Base-by-base conservation (phyloP, 805 yeast species). In the Sungouiella blattae region DNA sequence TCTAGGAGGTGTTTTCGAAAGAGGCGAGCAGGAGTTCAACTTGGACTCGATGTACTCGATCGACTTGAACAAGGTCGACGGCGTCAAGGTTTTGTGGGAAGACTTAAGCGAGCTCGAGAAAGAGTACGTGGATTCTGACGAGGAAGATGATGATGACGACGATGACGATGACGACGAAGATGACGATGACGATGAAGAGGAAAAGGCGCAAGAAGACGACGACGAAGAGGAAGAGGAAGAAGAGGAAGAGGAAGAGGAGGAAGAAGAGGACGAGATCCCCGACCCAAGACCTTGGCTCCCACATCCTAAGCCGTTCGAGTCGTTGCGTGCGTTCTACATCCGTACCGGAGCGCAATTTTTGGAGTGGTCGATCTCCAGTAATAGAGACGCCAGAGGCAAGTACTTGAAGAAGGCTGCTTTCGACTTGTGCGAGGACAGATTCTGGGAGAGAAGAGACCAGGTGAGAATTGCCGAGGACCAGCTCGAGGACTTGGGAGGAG, bases 371-470 rank as follows among this genome's bases (percentile, higher is more conserved):
- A 84, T 88, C 46, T 82, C 93, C 4, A 84, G 82, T 54, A 84
- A 87, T 49, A 74, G 84, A 48, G 89, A 84, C 39, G 81, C 87
- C 11, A 77, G 95, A 52, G 98, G 96, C 35, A 91, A 91, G 58
- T 82, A 85, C 52, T 73, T 91, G 59, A 89, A 91, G 64, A 81
- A 83, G 36, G 83, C 86, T 28, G 83, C 97, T 0, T 91, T 91
- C 55, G 96, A 88, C 43, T 63, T 91, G 41, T 83, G 93, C 58
- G 95, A 89, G 61, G 91, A 83, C 47, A 78, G 98, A 65, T 91
- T 95, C 93, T 91, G 98, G 98, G 98, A 91, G 58, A 83, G 98
- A 67, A 80, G 97, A 64, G 98, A 91, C 50, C 91, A 81, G 51
- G 81, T 91, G 16, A 80, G 94, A 57, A 73, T 78, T 26, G 84